Conservation (phyloP, 805 yeast genomes). For the Spathaspora girioi region DNA sequence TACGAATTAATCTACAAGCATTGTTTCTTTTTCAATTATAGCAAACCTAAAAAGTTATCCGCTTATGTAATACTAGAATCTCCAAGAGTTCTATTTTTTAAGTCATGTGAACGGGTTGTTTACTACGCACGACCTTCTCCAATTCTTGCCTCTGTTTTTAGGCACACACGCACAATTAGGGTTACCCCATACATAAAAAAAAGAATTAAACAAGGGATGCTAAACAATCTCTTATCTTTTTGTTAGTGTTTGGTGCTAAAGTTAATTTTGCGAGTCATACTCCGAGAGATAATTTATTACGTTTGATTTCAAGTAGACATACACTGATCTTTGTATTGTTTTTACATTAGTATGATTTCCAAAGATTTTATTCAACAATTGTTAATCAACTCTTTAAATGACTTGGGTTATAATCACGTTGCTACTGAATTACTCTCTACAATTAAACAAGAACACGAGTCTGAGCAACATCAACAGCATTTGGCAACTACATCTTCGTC, state of each 20-base stretch:
- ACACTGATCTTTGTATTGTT: not conserved
- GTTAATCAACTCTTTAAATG: slow-evolving; percentile 25
- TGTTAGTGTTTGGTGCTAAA: not conserved
- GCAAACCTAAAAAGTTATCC: not conserved
- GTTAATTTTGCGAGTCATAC: not conserved
- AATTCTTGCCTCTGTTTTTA: not conserved
- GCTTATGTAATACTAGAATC: not conserved
- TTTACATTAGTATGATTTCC: slow-evolving; percentile 14
- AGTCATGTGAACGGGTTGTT: not conserved
- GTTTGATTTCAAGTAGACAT: not conserved
- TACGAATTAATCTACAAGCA: not conserved
- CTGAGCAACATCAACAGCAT: not conserved
- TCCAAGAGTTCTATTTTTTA: not conserved
- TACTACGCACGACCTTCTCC: not conserved
- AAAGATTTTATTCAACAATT: slow-evolving; percentile 26
- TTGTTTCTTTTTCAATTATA: not conserved
- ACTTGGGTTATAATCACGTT: slow-evolving; percentile 25
- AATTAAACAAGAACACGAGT: not conserved
- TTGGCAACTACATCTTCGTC: not conserved
- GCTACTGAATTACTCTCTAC: slow-evolving; percentile 16
- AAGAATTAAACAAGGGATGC: not conserved
- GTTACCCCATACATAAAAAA: not conserved
- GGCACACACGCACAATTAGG: not conserved
- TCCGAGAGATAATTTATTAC: not conserved
- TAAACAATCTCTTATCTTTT: not conserved